A percentile compares a stretch with the other conserved stretches of the same genome.
phyloP scores from a whole-genome alignment of 2,329 filamentous ascomycete genomes.

The Geosmithia morbida region DNA sequence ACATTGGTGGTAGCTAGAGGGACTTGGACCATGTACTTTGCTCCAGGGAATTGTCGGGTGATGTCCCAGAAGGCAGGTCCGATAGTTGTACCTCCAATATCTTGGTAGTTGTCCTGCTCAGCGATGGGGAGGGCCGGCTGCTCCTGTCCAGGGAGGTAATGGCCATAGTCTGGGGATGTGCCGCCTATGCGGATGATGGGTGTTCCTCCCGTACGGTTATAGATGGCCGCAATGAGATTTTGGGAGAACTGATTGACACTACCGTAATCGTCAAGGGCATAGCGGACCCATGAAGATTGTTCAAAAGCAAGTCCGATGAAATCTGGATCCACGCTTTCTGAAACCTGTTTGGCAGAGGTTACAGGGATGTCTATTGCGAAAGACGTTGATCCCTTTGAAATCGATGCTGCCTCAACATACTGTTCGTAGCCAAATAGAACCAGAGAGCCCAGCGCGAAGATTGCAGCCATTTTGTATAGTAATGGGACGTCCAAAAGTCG shows the following conservation, averaged over 20 bases:
- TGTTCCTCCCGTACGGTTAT: constrained; percentile 16
- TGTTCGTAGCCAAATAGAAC: background rate
- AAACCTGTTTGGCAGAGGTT: background rate
- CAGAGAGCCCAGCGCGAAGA: background rate
- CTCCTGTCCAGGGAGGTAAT: constrained; percentile 15
- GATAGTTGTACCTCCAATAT: constrained; percentile 17
- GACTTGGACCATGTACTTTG: constrained; percentile 19
- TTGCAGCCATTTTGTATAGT: background rate
- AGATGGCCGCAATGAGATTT: constrained; percentile 18
- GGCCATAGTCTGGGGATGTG: constrained; percentile 19
- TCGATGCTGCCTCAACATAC: background rate
- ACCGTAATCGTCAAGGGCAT: constrained; percentile 14
- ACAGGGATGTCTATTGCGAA: background rate
- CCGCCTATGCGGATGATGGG: constrained; percentile 20
- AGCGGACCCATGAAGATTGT: constrained; percentile 16
- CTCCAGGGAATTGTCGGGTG: constrained; percentile 14
- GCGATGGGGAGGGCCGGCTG: constrained; percentile 15
- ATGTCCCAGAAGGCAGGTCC: constrained; percentile 18
- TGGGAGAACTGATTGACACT: constrained; percentile 16
- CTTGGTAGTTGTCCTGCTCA: constrained; percentile 17
- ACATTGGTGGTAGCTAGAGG: constrained; percentile 19
- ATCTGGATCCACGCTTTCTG: constrained; percentile 1
- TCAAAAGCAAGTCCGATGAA: constrained; percentile 7
- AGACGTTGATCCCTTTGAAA: background rate
- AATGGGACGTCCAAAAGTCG: background rate